phyloP scores from a whole-genome alignment of 106 monocot species.

The Allium cepa region DNA sequence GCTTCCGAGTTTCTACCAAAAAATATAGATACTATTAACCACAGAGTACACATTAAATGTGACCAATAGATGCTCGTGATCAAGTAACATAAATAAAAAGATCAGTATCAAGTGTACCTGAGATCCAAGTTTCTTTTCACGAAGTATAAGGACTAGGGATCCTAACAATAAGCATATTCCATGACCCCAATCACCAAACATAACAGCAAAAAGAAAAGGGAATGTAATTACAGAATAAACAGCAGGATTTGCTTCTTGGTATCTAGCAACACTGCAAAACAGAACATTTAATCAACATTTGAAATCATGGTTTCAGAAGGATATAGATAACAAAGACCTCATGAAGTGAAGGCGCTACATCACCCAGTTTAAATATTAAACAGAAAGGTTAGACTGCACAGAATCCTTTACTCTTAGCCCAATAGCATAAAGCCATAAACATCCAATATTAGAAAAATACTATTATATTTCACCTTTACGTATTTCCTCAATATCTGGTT shows the following conservation, averaged over 20 bases:
- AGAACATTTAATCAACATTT: not conserved
- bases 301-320: too few relatives aligned
- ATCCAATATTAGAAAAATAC: too few relatives aligned
- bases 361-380: too few relatives aligned
- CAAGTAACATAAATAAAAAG: not conserved
- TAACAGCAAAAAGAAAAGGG: constrained; percentile 98
- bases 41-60: too few relatives aligned
- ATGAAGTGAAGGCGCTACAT: too few relatives aligned
- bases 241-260: constrained; percentile 97
- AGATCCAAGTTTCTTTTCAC: constrained; percentile 81
- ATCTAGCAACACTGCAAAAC: constrained; percentile 82
- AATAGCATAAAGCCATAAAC: too few relatives aligned
- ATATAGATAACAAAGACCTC: too few relatives aligned
- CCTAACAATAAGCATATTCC: constrained; percentile 91
- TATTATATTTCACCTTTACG: too few relatives aligned
- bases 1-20: constrained; percentile 84
- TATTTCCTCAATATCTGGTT: too few relatives aligned
- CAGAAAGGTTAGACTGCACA: too few relatives aligned
- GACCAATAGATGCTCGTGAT: too few relatives aligned
- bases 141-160: constrained; percentile 71
- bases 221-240: constrained; percentile 92
- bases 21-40: constrained; percentile 1
- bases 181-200: constrained; percentile 99
- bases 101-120: constrained; percentile 32
- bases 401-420: too few relatives aligned